These are phyloP conservation scores for Aspergillus sergii DNA, from an alignment of 2,329 filamentous ascomycete genomes.

Conservation along the genomic window DNA sequence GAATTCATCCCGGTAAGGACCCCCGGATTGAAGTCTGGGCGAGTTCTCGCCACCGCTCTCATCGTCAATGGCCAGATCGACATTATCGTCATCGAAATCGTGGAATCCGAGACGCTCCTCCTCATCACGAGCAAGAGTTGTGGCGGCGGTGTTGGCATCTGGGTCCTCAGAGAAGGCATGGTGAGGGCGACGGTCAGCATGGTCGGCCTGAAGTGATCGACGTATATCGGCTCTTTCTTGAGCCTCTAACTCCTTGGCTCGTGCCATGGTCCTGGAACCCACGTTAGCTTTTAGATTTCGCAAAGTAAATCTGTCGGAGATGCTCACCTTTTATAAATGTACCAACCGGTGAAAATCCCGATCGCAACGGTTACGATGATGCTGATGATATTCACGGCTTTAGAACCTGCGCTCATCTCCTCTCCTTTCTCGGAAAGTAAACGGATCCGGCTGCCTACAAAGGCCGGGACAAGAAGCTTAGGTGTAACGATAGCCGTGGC, in stretches of 20 bases:
- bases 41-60: constrained; percentile 41
- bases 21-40: constrained; percentile 20
- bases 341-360: constrained; percentile 74
- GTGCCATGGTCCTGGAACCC: constrained; percentile 46
- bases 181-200: constrained; percentile 38
- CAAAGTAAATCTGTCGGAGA: not conserved
- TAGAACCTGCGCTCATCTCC: constrained; percentile 77
- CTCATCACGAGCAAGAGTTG: constrained; percentile 45
- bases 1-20: constrained; percentile 58
- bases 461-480: constrained; percentile 88
- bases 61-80: constrained; percentile 49
- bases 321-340: constrained; percentile 73
- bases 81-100: constrained; percentile 43
- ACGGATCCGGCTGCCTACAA: constrained; percentile 83
- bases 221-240: constrained; percentile 47
- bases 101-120: constrained; percentile 46
- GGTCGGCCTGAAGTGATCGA: constrained; percentile 37
- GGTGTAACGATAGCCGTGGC: constrained; percentile 82
- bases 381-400: constrained; percentile 79
- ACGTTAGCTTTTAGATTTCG: constrained; percentile 7
- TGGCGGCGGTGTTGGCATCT: constrained; percentile 42
- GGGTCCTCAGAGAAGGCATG: constrained; percentile 42
- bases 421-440: constrained; percentile 80
- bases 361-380: constrained; percentile 73
- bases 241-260: constrained; percentile 52